Evolutionary conservation across 2,329 filamentous ascomycete genomes (phyloP).

Genomic region (Thielaviopsis punctulata): DNA sequence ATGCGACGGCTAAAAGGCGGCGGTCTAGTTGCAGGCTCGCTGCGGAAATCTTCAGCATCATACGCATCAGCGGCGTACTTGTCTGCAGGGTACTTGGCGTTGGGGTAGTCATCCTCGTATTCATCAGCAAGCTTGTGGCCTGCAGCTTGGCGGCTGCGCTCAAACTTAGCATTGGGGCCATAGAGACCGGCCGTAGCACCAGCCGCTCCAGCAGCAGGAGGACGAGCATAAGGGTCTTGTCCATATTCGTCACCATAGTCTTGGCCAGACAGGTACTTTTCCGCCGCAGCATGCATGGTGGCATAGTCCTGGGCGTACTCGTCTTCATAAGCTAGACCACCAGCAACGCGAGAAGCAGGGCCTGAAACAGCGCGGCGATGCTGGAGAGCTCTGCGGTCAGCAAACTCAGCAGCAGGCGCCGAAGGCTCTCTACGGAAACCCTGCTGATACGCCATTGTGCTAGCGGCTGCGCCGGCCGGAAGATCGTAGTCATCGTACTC

Average conservation of each 20-base stretch:
- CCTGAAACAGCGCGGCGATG: not conserved
- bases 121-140: not conserved
- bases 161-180: slow-evolving; percentile 4
- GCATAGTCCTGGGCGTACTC: not conserved
- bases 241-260: not conserved
- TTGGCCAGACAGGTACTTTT: slow-evolving; percentile 1
- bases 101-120: not conserved
- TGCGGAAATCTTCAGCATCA: slow-evolving; percentile 4
- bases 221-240: not conserved
- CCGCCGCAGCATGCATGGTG: not conserved
- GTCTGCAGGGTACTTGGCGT: not conserved
- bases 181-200: slow-evolving; percentile 1
- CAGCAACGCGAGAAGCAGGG: slow-evolving; percentile 1
- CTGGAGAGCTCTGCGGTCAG: slow-evolving; percentile 6
- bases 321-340: slow-evolving; percentile 6
- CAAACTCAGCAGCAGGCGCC: slow-evolving; percentile 2
- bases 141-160: slow-evolving; percentile 3
- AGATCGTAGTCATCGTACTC: slow-evolving; percentile 7
- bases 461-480: slow-evolving; percentile 7
- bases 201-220: not conserved
- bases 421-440: slow-evolving; percentile 6
- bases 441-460: slow-evolving; percentile 9
- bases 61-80: not conserved
- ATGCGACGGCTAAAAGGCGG: not conserved
- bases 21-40: slow-evolving; percentile 3